Evolutionary conservation across 169 alveolate genomes (phyloP).

Genomic region (Theileria sp.): DNA sequence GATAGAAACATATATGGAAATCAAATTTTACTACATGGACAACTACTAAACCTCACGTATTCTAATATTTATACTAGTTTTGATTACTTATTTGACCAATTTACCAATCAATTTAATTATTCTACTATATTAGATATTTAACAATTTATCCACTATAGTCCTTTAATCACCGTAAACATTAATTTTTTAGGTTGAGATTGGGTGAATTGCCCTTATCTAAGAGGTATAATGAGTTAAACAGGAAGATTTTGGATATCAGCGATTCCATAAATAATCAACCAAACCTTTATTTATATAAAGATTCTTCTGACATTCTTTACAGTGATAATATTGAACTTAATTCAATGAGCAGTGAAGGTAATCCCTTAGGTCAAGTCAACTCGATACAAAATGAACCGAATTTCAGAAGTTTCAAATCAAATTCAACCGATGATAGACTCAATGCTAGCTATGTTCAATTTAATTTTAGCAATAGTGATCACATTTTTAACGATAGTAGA

Average conservation of each 20-base stretch:
- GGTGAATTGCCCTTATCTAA: constrained; percentile 11
- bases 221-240: constrained; percentile 15
- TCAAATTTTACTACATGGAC: constrained; percentile 16
- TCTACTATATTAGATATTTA: not conserved
- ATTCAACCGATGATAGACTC: not conserved
- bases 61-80: not conserved
- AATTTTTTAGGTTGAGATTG: not conserved
- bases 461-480: not conserved
- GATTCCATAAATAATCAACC: not conserved
- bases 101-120: not conserved
- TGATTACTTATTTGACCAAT: not conserved
- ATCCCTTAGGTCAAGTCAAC: not conserved
- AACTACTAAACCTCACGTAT: constrained; percentile 16
- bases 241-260: not conserved
- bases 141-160: not conserved
- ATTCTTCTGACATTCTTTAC: not conserved
- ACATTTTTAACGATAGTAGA: not conserved
- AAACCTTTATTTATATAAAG: constrained; percentile 15
- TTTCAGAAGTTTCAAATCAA: not conserved
- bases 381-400: not conserved
- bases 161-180: not conserved
- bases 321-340: not conserved
- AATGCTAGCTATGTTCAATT: no score
- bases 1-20: constrained; percentile 1
- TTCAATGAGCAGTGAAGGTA: not conserved